Conservation (phyloP, 2,329 filamentous ascomycete genomes). For the Paecilomyces niveus region DNA sequence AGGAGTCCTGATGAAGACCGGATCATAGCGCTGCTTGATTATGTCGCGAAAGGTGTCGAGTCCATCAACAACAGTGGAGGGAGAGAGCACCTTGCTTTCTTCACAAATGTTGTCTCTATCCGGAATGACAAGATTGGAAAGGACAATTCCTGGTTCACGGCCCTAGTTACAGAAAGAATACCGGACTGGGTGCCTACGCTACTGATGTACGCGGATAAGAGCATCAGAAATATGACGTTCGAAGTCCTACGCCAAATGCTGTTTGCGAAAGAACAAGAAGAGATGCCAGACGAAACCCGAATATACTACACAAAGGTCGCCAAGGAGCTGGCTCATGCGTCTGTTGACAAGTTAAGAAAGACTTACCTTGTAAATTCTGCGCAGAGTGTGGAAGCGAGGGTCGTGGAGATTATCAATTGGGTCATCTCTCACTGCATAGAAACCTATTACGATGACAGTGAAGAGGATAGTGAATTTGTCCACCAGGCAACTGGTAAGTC, state of each 20-base stretch:
- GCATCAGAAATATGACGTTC: conserved; percentile 39
- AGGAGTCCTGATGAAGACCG: conserved; percentile 27
- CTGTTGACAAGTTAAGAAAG: conserved; percentile 25
- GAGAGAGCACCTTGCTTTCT: conserved; percentile 43
- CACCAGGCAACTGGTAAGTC: conserved; percentile 28
- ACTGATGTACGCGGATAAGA: conserved; percentile 43
- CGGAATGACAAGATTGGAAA: conserved; percentile 31
- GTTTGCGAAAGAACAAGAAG: conserved; percentile 30
- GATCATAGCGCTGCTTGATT: conserved; percentile 32
- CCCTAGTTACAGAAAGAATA: conserved; percentile 33
- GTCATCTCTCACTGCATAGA: conserved; percentile 33
- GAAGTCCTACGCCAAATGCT: conserved; percentile 37
- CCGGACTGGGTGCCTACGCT: conserved; percentile 46
- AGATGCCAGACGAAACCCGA: conserved; percentile 18
- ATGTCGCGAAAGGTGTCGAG: conserved; percentile 39
- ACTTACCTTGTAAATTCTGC: conserved; percentile 20
- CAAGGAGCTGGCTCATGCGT: conserved; percentile 23
- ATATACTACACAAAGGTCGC: conserved; percentile 21
- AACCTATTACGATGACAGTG: conserved; percentile 28
- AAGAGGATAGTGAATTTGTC: conserved; percentile 28
- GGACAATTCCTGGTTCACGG: conserved; percentile 25
- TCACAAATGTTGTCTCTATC: conserved; percentile 46
- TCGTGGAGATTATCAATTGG: conserved; percentile 28
- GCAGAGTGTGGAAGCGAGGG: conserved; percentile 25
- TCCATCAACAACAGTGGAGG: conserved; percentile 44